These are phyloP conservation scores for Kockovaella imperatae DNA, from an alignment of 768 basidiomycete species.

Conservation along the genomic window DNA sequence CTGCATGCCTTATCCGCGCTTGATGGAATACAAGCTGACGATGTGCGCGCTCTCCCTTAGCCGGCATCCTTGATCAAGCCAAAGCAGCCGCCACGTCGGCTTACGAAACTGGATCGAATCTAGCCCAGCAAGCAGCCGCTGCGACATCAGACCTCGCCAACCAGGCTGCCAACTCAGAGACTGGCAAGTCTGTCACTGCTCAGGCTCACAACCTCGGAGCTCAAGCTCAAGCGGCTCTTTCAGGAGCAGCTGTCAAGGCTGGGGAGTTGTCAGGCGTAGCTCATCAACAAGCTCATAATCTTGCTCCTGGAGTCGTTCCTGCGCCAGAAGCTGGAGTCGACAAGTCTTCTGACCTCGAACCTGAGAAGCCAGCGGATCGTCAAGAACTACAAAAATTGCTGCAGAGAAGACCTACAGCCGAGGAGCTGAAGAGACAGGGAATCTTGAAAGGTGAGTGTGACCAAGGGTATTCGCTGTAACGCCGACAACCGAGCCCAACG, in stretches of 20 bases:
- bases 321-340: constrained; percentile 34
- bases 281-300: constrained; percentile 31
- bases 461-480: not conserved
- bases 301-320: constrained; percentile 36
- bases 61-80: constrained; percentile 41
- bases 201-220: constrained; percentile 23
- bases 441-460: constrained; percentile 57
- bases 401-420: constrained; percentile 54
- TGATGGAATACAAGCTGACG: too few species aligned
- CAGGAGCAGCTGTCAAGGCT: constrained; percentile 18
- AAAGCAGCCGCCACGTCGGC: constrained; percentile 24
- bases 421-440: constrained; percentile 59
- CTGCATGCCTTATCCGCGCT: too few species aligned
- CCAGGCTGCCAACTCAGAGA: constrained; percentile 33
- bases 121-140: constrained; percentile 25
- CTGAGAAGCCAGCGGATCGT: constrained; percentile 23
- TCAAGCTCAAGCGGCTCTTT: constrained; percentile 20
- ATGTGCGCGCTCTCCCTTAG: constrained; percentile 14
- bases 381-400: constrained; percentile 54
- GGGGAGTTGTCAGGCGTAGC: too few species aligned
- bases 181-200: constrained; percentile 17
- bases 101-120: constrained; percentile 17
- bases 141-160: constrained; percentile 23
- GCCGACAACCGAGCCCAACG: not conserved
- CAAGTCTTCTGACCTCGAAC: constrained; percentile 26